Conservation (phyloP, 176 grass and related monocot genomes). For the Bromus sterilis region DNA sequence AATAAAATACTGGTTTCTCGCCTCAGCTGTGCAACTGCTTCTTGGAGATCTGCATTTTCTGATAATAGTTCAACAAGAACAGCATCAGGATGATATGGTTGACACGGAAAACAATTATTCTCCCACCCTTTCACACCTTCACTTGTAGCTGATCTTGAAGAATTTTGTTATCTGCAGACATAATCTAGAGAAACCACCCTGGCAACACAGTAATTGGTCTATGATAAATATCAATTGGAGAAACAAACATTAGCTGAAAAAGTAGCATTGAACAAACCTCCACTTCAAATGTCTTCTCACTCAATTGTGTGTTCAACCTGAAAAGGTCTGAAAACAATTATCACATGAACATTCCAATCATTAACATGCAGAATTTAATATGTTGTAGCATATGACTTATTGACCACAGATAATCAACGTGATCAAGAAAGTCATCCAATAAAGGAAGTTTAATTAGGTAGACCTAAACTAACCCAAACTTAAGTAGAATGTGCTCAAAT, state of each 20-base stretch:
- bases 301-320: slow-evolving; percentile 66
- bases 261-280: slow-evolving; percentile 50
- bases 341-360: background rate
- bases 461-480: slow-evolving; percentile 5
- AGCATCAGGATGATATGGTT: slow-evolving; percentile 23
- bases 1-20: slow-evolving; percentile 50
- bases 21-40: slow-evolving; percentile 47
- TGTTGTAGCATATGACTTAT: background rate
- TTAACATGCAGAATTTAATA: background rate
- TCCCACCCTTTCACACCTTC: slow-evolving; percentile 46
- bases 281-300: slow-evolving; percentile 86
- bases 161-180: slow-evolving; percentile 96
- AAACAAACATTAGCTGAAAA: slow-evolving; percentile 5
- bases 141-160: slow-evolving; percentile 90
- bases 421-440: slow-evolving; percentile 3
- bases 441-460: too few species aligned
- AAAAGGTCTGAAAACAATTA: slow-evolving; percentile 57
- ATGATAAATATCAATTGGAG: background rate
- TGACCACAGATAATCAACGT: background rate
- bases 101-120: slow-evolving; percentile 3
- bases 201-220: slow-evolving; percentile 6
- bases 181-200: slow-evolving; percentile 58
- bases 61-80: slow-evolving; percentile 36
- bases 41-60: slow-evolving; percentile 71
- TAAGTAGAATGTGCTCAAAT: slow-evolving; percentile 8